Base-by-base conservation (phyloP, 345 rosid genomes). In the Luvunga scandens region DNA sequence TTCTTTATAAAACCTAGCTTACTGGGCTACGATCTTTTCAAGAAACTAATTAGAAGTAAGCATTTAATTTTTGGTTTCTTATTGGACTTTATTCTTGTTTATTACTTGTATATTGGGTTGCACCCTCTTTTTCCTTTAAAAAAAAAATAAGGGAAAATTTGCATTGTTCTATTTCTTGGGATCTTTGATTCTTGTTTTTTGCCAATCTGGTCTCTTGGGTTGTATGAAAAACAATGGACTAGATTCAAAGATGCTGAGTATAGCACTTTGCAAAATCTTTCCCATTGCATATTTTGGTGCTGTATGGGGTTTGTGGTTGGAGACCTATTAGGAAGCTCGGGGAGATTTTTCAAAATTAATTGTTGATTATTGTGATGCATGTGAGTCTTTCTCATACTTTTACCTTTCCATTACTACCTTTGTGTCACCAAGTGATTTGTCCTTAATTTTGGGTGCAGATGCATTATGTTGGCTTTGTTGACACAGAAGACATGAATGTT, bases 391-490 rank as follows among this genome's bases (percentile, higher is more conserved):
- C 13, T 68, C 48, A 33, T 79, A 63, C 72, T 75, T 82, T 19
- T 78, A 69, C 16, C 38, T 31, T 64, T 53, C 45, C 62, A 21
- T 24, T 65, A 63, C 66, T 77, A 69, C 64, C 30, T 36, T 48
- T 78, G 39, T 67, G 79, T 69, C 34, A 13, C 22, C 75, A 70
- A 56, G 38, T 66, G 45, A 65, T 59, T 75, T 75, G 38, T 63
- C 75, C 57, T 65, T 69, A 59, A 56, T 79, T 63, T 77, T 77
- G 79, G 63, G 22, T 81, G 84, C 75, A 96, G 98, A 93, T 95
- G 97, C 98, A 95, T 82, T 87, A 92, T 78, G 90, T 95, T 33
- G 97, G 98, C 79, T 92, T 91, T 74, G 92, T 93, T 83, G 93
- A 93, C 81, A 87, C 95, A 14, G 94, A 93, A 80, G 98, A 95